phyloP scores from a whole-genome alignment of 352 stramenopile genomes.

The Pythium vanterpoolii region DNA sequence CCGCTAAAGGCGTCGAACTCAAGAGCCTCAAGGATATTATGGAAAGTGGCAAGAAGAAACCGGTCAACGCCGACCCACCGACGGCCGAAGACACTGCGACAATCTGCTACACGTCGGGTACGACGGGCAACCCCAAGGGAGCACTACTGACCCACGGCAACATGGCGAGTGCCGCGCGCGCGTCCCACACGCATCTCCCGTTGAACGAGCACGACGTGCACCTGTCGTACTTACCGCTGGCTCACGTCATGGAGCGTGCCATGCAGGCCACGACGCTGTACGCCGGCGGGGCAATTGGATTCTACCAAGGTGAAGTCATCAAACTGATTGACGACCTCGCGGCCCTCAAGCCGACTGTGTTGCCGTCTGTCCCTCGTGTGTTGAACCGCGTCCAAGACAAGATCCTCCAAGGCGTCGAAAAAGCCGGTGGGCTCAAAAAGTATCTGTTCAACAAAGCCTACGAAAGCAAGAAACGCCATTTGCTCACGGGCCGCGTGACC shows the following conservation, averaged over 20 bases:
- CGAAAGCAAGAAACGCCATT: slow-evolving; percentile 37
- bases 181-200: slow-evolving; percentile 24
- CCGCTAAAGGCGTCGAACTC: slow-evolving; percentile 35
- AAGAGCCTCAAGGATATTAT: slow-evolving; percentile 44
- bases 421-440: slow-evolving; percentile 29
- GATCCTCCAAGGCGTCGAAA: slow-evolving; percentile 45
- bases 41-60: slow-evolving; percentile 34
- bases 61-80: slow-evolving; percentile 45
- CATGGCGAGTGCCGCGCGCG: slow-evolving; percentile 32
- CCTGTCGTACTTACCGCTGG: slow-evolving; percentile 92
- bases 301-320: slow-evolving; percentile 80
- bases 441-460: slow-evolving; percentile 37
- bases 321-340: slow-evolving; percentile 92
- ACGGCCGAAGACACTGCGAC: slow-evolving; percentile 83
- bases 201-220: slow-evolving; percentile 26
- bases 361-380: slow-evolving; percentile 91
- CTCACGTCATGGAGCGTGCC: slow-evolving; percentile 94
- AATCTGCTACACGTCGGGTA: slow-evolving; percentile 87
- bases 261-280: slow-evolving; percentile 84
- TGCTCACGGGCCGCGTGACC: slow-evolving; percentile 29
- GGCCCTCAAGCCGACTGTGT: slow-evolving; percentile 88
- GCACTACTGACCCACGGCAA: slow-evolving; percentile 64
- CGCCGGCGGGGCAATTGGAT: slow-evolving; percentile 66
- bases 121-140: slow-evolving; percentile 70
- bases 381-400: slow-evolving; percentile 89